Evolutionary conservation across 1,284 basidiomycete species (phyloP).

Genomic region (Puccinia coronata): DNA sequence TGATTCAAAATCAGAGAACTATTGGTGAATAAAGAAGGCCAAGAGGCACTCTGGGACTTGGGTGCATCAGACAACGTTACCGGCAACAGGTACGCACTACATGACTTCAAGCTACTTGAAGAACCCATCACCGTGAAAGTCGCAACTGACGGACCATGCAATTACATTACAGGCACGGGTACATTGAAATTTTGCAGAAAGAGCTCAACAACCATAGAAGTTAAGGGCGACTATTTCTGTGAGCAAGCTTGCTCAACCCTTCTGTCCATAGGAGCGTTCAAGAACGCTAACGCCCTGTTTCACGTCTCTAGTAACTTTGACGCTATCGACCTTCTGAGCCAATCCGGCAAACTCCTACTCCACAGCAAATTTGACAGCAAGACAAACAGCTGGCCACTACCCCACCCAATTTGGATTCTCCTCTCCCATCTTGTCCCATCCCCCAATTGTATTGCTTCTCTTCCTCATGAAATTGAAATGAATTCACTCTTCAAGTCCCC

Average conservation of each 20-base stretch:
- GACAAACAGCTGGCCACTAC: neutral
- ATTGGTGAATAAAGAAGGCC: too few species aligned
- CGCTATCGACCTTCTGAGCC: neutral
- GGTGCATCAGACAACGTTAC: too few species aligned
- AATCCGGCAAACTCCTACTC: neutral
- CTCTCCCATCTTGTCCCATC: neutral
- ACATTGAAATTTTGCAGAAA: too few species aligned
- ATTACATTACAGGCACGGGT: too few species aligned
- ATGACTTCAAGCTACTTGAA: too few species aligned
- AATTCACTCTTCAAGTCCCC: neutral
- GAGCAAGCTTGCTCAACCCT: neutral
- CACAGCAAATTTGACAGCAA: neutral
- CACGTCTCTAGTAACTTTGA: neutral
- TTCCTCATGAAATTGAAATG: neutral
- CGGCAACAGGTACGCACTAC: too few species aligned
- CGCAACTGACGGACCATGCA: too few species aligned
- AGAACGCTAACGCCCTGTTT: neutral
- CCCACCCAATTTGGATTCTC: neutral
- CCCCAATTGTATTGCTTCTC: neutral
- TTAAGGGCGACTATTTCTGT: conserved; percentile 9
- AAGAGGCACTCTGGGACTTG: too few species aligned
- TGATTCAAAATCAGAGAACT: too few species aligned
- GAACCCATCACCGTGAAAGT: too few species aligned
- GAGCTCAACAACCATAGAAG: neutral
- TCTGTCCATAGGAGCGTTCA: neutral